Conservation (phyloP, 257 asterid genomes). For the Phtheirospermum japonicum region DNA sequence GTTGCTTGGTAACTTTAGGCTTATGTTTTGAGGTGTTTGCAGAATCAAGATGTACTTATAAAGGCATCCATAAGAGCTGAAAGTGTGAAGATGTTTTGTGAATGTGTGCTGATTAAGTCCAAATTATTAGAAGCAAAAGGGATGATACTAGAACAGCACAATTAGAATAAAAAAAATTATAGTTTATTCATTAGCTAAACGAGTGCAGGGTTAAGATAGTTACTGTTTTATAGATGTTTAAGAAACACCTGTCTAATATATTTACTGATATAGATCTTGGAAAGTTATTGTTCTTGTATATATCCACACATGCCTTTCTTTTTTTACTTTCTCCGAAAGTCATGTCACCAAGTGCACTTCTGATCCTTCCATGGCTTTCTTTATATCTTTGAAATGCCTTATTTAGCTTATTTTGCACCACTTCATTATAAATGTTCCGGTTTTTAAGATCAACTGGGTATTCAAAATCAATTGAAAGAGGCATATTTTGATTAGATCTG, state of each 20-base stretch:
- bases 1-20: constrained; percentile 3
- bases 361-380: neutral
- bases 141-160: constrained; percentile 1
- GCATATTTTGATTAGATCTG: neutral
- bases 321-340: neutral
- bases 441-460: constrained; percentile 11
- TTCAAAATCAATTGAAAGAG: constrained; percentile 23
- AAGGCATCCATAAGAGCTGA: constrained; percentile 4
- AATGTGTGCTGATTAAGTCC: neutral
- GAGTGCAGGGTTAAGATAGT: neutral
- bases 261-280: neutral
- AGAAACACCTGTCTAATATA: neutral
- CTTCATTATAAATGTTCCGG: neutral
- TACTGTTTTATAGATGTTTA: no score
- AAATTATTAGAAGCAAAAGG: constrained; percentile 5
- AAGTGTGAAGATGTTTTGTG: constrained; percentile 8
- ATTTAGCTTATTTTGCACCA: neutral
- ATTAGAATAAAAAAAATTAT: neutral
- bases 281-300: constrained; percentile 5
- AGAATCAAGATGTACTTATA: neutral
- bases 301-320: neutral
- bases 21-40: constrained; percentile 1
- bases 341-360: constrained; percentile 13
- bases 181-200: neutral
- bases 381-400: constrained; percentile 11